Evolutionary conservation across 306 rosid genomes (phyloP).

Genomic region (Chamaecrista fasciculata): DNA sequence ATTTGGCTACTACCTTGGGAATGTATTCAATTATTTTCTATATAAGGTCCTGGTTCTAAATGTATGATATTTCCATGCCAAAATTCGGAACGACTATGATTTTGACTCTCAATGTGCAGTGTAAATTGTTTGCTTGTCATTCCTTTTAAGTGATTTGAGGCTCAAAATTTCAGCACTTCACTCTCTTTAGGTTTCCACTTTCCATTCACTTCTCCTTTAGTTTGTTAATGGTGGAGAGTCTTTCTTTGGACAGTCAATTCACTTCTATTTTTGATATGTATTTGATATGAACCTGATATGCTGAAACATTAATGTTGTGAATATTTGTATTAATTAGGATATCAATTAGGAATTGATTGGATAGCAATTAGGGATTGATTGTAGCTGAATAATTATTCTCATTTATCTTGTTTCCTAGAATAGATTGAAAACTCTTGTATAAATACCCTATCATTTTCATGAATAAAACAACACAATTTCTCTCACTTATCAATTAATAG

Average conservation of each 20-base stretch:
- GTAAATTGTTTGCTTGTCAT: background rate
- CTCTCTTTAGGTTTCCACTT: background rate
- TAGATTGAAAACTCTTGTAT: too few species aligned
- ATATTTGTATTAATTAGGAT: too few species aligned
- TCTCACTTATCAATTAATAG: too few species aligned
- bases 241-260: background rate
- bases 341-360: too few species aligned
- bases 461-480: too few species aligned
- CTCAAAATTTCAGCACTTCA: background rate
- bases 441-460: too few species aligned
- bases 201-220: background rate
- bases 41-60: background rate
- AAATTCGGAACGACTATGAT: too few species aligned
- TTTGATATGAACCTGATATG: background rate
- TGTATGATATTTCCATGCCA: background rate
- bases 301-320: too few species aligned
- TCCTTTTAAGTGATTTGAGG: background rate
- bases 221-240: background rate
- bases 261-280: background rate
- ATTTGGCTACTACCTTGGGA: background rate
- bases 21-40: too few species aligned
- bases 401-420: too few species aligned
- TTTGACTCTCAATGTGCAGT: background rate
- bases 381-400: too few species aligned
- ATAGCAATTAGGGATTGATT: too few species aligned